Conservation (phyloP, 305 asterid genomes). For the Vinca major region DNA sequence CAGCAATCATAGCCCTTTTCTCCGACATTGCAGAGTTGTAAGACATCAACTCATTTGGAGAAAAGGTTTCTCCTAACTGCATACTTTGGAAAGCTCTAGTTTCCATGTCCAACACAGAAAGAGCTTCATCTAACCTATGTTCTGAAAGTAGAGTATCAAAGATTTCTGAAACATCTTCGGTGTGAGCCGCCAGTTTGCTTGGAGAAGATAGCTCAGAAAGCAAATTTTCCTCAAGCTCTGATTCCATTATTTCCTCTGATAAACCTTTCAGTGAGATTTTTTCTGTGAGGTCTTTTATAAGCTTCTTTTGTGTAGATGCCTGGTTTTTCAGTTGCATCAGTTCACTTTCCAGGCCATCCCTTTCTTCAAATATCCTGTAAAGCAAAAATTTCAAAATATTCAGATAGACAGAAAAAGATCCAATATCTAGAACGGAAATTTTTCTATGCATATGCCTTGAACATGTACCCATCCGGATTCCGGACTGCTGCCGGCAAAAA, state of each 20-base stretch:
- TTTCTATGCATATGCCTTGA: not conserved
- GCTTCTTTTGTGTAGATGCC: constrained; percentile 41
- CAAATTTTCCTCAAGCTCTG: constrained; percentile 28
- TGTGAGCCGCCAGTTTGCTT: constrained; percentile 37
- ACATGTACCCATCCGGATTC: not conserved
- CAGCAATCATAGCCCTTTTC: constrained; percentile 37
- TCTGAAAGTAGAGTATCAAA: constrained; percentile 55
- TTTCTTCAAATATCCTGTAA: constrained; percentile 57
- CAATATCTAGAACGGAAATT: not conserved
- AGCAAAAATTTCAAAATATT: not conserved
- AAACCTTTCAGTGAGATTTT: constrained; percentile 23
- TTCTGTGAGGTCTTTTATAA: constrained; percentile 30
- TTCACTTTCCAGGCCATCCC: constrained; percentile 39
- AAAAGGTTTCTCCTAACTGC: constrained; percentile 22
- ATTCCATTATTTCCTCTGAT: constrained; percentile 32
- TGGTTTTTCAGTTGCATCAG: constrained; percentile 39
- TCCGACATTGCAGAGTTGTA: constrained; percentile 44
- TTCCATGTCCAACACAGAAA: constrained; percentile 52
- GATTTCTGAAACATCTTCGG: constrained; percentile 43
- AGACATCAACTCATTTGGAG: constrained; percentile 31
- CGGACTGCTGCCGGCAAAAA: not conserved
- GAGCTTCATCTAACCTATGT: constrained; percentile 50
- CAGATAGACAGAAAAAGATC: not conserved
- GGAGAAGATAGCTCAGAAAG: constrained; percentile 24
- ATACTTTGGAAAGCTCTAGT: constrained; percentile 31